Conservation (phyloP, 1,284 basidiomycete species). For the Apiotrichum siamense region DNA sequence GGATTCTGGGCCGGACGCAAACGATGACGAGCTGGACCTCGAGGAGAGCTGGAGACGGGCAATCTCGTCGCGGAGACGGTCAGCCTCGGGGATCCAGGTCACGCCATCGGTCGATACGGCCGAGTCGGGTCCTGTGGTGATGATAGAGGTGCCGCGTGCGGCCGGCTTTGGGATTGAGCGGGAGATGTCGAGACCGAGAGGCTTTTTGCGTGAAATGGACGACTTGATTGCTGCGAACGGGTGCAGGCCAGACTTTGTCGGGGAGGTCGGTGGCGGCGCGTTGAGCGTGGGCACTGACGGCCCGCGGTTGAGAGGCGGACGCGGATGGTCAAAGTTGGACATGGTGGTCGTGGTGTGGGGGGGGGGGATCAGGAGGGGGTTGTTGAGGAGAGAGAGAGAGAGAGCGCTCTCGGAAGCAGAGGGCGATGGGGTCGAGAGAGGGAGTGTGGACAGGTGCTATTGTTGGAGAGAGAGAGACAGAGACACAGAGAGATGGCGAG, state of each 20-base stretch:
- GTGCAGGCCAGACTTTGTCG: background rate
- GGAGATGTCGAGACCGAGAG: slow-evolving; percentile 41
- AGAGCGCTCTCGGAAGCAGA: background rate
- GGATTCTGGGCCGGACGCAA: slow-evolving; percentile 11
- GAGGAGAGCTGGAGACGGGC: slow-evolving; percentile 55
- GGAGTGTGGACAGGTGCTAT: background rate
- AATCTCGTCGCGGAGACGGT: slow-evolving; percentile 46
- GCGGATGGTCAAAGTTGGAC: slow-evolving; percentile 1
- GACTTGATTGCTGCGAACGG: slow-evolving; percentile 22
- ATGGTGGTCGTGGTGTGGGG: background rate
- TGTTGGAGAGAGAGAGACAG: background rate
- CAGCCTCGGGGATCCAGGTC: slow-evolving; percentile 47
- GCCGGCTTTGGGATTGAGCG: slow-evolving; percentile 34
- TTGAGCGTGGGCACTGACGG: background rate
- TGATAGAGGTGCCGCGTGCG: slow-evolving; percentile 7
- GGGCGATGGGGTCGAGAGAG: background rate
- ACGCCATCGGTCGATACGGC: slow-evolving; percentile 16
- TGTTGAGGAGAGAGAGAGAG: background rate
- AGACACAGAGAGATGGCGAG: background rate
- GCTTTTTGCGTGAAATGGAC: slow-evolving; percentile 44
- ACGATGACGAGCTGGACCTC: slow-evolving; percentile 51
- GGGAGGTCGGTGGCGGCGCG: background rate
- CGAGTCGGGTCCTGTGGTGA: slow-evolving; percentile 12
- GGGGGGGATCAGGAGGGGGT: background rate
- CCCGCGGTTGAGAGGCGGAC: background rate